These are phyloP conservation scores for Pleurotus tuoliensis DNA, from an alignment of 768 basidiomycete species.

Conservation along the genomic window DNA sequence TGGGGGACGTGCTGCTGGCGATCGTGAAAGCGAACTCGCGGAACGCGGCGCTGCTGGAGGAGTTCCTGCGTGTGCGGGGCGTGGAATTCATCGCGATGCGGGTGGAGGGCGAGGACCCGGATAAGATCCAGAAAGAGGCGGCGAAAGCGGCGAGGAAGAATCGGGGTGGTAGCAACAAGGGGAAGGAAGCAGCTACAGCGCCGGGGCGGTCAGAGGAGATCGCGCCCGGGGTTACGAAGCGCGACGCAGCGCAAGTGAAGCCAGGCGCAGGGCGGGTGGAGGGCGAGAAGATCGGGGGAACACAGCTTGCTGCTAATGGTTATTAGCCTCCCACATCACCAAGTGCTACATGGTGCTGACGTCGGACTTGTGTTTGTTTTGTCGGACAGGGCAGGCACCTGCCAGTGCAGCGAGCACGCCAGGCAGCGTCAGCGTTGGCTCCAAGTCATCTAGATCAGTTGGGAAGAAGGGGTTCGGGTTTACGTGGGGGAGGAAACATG, in stretches of 20 bases:
- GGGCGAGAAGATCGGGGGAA: constrained; percentile 22
- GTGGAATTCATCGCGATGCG: constrained; percentile 61
- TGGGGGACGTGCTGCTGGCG: constrained; percentile 75
- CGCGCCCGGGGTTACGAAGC: constrained; percentile 22
- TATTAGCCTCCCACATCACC: not conserved
- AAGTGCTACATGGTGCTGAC: not conserved
- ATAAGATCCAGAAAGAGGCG: constrained; percentile 5
- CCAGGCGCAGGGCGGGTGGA: constrained; percentile 49
- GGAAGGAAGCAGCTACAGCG: constrained; percentile 19
- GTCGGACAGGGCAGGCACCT: not conserved
- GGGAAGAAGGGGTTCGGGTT: not conserved
- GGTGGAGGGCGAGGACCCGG: constrained; percentile 23
- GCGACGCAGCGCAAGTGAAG: constrained; percentile 40
- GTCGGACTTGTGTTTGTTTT: not conserved
- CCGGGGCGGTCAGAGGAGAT: constrained; percentile 12
- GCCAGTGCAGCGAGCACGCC: not conserved
- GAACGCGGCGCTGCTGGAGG: constrained; percentile 84
- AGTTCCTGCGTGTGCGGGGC: constrained; percentile 75
- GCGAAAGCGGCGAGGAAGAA: constrained; percentile 5
- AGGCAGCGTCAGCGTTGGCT: not conserved
- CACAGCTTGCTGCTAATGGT: not conserved
- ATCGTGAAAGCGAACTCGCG: constrained; percentile 85
- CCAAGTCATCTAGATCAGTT: not conserved
- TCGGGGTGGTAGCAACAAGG: constrained; percentile 11
- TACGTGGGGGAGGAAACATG: not conserved